Evolutionary conservation across 345 rosid species (phyloP).

Genomic region (Gossypium longicalyx): DNA sequence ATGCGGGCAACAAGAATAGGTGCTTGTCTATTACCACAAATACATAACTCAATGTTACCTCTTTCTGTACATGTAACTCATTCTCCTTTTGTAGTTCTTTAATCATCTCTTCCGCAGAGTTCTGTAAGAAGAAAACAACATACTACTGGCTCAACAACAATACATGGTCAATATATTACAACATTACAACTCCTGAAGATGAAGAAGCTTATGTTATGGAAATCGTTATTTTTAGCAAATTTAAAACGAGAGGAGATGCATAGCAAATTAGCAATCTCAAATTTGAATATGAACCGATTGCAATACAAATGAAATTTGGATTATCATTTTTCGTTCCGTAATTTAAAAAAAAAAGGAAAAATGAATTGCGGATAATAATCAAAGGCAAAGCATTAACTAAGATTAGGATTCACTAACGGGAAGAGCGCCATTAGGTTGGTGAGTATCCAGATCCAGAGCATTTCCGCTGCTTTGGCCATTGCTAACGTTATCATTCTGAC

Average conservation of each 20-base stretch:
- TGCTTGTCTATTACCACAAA: neutral
- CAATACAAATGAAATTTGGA: neutral
- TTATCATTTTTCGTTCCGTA: neutral
- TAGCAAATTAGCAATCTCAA: neutral
- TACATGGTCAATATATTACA: neutral
- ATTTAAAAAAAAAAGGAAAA: neutral
- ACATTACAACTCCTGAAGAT: neutral
- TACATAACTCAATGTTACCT: conserved; percentile 24
- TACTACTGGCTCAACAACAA: neutral
- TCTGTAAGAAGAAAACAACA: conserved; percentile 29
- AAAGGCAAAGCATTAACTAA: neutral
- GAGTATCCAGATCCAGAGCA: conserved; percentile 18
- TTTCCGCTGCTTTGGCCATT: conserved; percentile 26
- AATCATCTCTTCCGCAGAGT: conserved; percentile 34
- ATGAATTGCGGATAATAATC: neutral
- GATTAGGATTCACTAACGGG: conserved; percentile 28
- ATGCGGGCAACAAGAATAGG: neutral
- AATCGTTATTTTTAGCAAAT: neutral
- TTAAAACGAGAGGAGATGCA: neutral
- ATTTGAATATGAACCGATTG: neutral
- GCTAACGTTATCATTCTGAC: conserved; percentile 16
- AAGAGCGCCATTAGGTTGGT: conserved; percentile 28
- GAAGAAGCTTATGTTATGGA: neutral
- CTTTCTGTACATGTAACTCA: conserved; percentile 27
- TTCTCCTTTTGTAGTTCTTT: conserved; percentile 30